Evolutionary conservation across 2,329 filamentous ascomycete genomes (phyloP).

Genomic region (Aschersonia sp.): DNA sequence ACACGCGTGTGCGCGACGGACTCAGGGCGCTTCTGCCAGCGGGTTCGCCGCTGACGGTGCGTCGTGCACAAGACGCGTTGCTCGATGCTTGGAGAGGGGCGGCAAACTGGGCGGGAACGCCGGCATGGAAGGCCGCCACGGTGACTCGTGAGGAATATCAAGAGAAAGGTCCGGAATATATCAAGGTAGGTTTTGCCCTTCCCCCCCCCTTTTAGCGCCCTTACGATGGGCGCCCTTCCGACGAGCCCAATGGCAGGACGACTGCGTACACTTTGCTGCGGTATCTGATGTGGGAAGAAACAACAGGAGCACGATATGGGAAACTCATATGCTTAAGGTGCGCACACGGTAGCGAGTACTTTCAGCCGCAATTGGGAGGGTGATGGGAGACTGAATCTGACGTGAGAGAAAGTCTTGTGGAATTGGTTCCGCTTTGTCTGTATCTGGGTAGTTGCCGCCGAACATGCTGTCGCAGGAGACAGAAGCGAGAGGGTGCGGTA

Average conservation of each 20-base stretch:
- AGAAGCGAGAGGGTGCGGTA: too few species aligned
- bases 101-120: conserved; percentile 61
- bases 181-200: conserved; percentile 49
- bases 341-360: neutral
- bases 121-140: conserved; percentile 46
- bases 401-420: neutral
- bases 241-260: too few species aligned
- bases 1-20: conserved; percentile 63
- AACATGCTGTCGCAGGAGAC: too few species aligned
- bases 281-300: too few species aligned
- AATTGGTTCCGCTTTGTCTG: too few species aligned
- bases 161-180: conserved; percentile 87
- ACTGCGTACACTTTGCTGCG: too few species aligned
- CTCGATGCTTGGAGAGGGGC: conserved; percentile 91
- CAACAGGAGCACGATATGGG: conserved; percentile 50
- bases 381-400: neutral
- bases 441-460: too few species aligned
- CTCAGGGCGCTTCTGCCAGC: conserved; percentile 59
- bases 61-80: conserved; percentile 60
- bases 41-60: conserved; percentile 50
- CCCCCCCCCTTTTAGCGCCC: neutral
- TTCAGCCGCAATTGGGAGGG: too few species aligned
- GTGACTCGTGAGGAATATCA: conserved; percentile 71
- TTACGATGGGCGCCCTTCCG: neutral
- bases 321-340: conserved; percentile 36